Evolutionary conservation across 2,329 filamentous ascomycete genomes (phyloP), one percentile per base, ranked within the genome.

Genomic region (Monosporascus sp.): DNA sequence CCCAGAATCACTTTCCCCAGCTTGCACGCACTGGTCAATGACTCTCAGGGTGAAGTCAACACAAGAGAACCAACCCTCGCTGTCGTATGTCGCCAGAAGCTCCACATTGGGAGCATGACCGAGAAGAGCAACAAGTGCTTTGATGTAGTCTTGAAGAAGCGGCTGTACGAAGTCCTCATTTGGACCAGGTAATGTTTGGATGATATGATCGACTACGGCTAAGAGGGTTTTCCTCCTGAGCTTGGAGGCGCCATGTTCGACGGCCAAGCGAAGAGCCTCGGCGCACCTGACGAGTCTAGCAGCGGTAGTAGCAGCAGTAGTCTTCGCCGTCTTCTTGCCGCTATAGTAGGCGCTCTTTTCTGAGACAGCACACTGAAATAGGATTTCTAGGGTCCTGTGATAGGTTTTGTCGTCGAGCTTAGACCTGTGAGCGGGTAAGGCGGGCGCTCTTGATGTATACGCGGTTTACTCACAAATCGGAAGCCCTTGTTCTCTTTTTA

Each of bases 151-250:
- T 48, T 84, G 78, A 24, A 85, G 73, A 5, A 99, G 76, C 14
- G 88, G 85, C 53, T 84, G 78, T 58, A 90, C 84, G 51, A 87
- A 81, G 2, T 75, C 78, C 15, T 83, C 83, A 51, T 84, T 80
- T 1, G 78, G 69, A 17, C 75, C 79, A 2, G 84, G 81, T 3
- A 96, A 75, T 18, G 84, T 83, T 58, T 96, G 85, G 3, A 83
- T 85, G 55, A 97, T 87, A 70, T 96, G 91, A 58, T 90, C 85
- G 58, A 96, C 76, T 17, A 97, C 74, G 6, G 88, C 83, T 60
- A 86, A 81, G n/a, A 93, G 76, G 0, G 91, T 93, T 67, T 90
- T 95, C 55, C 78, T 76, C 63, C 85, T 88, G 57, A 97, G 70
- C 55, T 81, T 85, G 20, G 77, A 72, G 35, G 86, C 75, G 22